These are phyloP conservation scores for Claviceps sp. DNA, from an alignment of 2,329 filamentous ascomycete species.

Conservation along the genomic window DNA sequence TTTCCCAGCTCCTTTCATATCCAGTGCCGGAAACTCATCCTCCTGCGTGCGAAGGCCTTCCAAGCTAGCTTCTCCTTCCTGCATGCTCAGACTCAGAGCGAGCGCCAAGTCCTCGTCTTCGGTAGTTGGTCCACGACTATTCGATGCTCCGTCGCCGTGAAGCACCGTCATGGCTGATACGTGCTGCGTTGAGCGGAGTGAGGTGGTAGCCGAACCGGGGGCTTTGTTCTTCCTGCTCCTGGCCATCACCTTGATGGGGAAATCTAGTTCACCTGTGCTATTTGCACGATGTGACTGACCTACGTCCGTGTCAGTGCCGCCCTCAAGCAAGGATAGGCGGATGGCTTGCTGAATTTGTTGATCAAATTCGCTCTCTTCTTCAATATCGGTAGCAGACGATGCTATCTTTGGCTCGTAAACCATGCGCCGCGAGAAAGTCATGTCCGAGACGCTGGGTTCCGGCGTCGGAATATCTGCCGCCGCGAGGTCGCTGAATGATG, in stretches of 20 bases:
- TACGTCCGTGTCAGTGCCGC: conserved; percentile 32
- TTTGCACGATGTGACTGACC: conserved; percentile 31
- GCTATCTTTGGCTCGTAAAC: conserved; percentile 1
- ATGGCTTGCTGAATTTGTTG: conserved; percentile 50
- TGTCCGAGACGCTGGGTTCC: conserved; percentile 36
- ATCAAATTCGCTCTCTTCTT: conserved; percentile 37
- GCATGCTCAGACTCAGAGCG: conserved; percentile 46
- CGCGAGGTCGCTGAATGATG: conserved; percentile 27
- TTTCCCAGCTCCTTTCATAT: conserved; percentile 29
- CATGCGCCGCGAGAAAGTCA: conserved; percentile 17
- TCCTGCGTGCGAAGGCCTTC: conserved; percentile 7
- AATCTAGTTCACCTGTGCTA: conserved; percentile 36
- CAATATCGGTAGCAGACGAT: conserved; percentile 7
- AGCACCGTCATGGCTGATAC: conserved; percentile 15
- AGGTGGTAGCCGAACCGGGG: conserved; percentile 16
- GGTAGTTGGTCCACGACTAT: background rate
- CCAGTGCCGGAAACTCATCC: conserved; percentile 28
- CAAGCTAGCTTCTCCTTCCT: conserved; percentile 29
- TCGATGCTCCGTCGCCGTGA: conserved; percentile 5
- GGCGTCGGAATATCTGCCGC: conserved; percentile 38
- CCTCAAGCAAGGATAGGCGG: conserved; percentile 45
- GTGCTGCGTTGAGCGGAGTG: conserved; percentile 23
- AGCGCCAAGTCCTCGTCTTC: conserved; percentile 46
- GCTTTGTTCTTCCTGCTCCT: conserved; percentile 28
- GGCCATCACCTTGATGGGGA: conserved; percentile 35